phyloP scores from a whole-genome alignment of 1,139 yeast genomes.

The Sugiyamaella xylanicola region DNA sequence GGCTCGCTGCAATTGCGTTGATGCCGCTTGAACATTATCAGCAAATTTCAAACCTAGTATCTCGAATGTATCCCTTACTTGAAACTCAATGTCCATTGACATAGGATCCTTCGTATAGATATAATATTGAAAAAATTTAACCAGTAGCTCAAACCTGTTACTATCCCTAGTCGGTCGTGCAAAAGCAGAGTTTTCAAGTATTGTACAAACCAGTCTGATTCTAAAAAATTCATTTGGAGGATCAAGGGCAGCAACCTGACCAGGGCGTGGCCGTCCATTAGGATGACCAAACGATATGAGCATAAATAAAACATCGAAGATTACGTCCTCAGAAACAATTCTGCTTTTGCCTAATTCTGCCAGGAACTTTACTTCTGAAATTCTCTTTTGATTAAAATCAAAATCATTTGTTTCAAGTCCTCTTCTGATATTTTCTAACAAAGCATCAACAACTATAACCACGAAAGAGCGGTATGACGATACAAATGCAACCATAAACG shows the following conservation, averaged over 20 bases:
- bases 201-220: conserved; percentile 54
- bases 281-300: conserved; percentile 71
- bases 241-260: conserved; percentile 52
- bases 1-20: conserved; percentile 34
- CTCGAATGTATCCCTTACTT: conserved; percentile 49
- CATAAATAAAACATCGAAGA: conserved; percentile 59
- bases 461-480: conserved; percentile 42
- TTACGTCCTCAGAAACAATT: conserved; percentile 51
- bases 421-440: conserved; percentile 61
- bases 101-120: conserved; percentile 65
- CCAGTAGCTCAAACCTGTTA: conserved; percentile 49
- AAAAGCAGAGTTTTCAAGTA: conserved; percentile 41
- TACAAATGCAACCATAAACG: conserved; percentile 48
- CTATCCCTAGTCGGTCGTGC: conserved; percentile 24
- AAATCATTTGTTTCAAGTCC: conserved; percentile 71
- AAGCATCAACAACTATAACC: conserved; percentile 60
- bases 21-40: conserved; percentile 41
- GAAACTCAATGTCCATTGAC: conserved; percentile 66
- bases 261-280: conserved; percentile 55
- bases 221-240: conserved; percentile 71
- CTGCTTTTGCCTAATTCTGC: conserved; percentile 57
- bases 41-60: conserved; percentile 46
- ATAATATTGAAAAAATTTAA: conserved; percentile 74
- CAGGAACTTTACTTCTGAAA: conserved; percentile 63
- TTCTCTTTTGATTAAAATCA: conserved; percentile 59